phyloP scores from a whole-genome alignment of 1,284 basidiomycete genomes.

The Phellinidium pouzarii region DNA sequence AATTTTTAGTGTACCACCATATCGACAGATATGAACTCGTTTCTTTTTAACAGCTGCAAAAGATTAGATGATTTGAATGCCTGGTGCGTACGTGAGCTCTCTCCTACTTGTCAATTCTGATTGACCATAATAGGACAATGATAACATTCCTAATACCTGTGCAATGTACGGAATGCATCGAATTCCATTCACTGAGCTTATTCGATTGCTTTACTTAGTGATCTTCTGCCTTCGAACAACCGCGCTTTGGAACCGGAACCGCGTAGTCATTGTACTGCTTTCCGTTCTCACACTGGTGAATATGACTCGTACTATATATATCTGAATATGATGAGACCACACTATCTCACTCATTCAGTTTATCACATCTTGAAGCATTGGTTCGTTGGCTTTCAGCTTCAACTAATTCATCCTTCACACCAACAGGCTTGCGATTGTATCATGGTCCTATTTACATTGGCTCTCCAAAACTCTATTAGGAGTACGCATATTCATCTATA shows the following conservation, averaged over 20 bases:
- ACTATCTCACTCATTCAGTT: too few relatives aligned
- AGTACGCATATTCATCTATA: too few relatives aligned
- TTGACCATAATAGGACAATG: slow-evolving; percentile 12
- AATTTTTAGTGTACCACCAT: neutral
- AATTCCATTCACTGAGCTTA: neutral
- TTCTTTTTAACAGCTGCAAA: neutral
- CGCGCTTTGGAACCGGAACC: slow-evolving; percentile 15
- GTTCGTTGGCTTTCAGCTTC: too few relatives aligned
- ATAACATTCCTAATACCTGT: slow-evolving; percentile 11
- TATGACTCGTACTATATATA: neutral
- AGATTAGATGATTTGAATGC: slow-evolving; percentile 2
- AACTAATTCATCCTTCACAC: too few relatives aligned
- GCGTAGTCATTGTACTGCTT: slow-evolving; percentile 5
- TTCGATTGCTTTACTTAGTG: neutral
- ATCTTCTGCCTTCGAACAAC: slow-evolving; percentile 14
- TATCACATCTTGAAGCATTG: too few relatives aligned
- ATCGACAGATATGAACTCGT: neutral
- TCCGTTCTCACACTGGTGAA: slow-evolving; percentile 4
- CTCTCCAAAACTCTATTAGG: too few relatives aligned
- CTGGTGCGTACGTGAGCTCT: slow-evolving; percentile 3
- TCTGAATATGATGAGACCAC: too few relatives aligned
- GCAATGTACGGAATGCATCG: slow-evolving; percentile 5
- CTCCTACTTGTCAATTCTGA: neutral
- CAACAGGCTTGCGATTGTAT: too few relatives aligned
- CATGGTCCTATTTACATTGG: too few relatives aligned